Evolutionary conservation across 108 stramenopile genomes (phyloP).

Genomic region (Schizochytrium sp.): DNA sequence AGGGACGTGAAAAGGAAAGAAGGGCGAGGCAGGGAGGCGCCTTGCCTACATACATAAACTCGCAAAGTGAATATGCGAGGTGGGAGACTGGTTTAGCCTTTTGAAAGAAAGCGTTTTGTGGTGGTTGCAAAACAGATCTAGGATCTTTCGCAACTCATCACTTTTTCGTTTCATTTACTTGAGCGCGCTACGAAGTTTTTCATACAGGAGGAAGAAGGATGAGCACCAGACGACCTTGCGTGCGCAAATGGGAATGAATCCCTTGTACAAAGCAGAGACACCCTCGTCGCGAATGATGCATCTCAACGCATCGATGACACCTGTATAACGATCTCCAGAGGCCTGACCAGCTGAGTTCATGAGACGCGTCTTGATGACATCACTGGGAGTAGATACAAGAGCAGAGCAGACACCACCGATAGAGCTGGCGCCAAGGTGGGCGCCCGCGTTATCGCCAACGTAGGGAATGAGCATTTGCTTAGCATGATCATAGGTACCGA

Average conservation of each 20-base stretch:
- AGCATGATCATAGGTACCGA: slow-evolving; percentile 61
- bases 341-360: slow-evolving; percentile 56
- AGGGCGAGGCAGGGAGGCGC: too few species aligned
- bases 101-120: too few species aligned
- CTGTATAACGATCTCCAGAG: slow-evolving; percentile 12
- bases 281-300: slow-evolving; percentile 53
- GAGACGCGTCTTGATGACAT: slow-evolving; percentile 62
- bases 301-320: not conserved
- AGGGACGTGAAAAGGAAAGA: too few species aligned
- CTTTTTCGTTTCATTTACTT: not conserved
- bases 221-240: slow-evolving; percentile 61
- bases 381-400: slow-evolving; percentile 33
- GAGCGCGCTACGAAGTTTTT: slow-evolving; percentile 37
- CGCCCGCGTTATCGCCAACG: not conserved
- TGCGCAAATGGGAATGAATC: slow-evolving; percentile 52
- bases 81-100: too few species aligned
- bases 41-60: too few species aligned
- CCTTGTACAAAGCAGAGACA: slow-evolving; percentile 61
- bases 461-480: slow-evolving; percentile 27
- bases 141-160: too few species aligned
- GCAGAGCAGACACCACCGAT: slow-evolving; percentile 49
- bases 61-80: too few species aligned
- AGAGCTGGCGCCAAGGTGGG: slow-evolving; percentile 60
- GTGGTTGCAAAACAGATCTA: too few species aligned
- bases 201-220: slow-evolving; percentile 59